These are phyloP conservation scores for Penicillium paxilli DNA, from an alignment of 495 filamentous ascomycete genomes.

Conservation along the genomic window DNA sequence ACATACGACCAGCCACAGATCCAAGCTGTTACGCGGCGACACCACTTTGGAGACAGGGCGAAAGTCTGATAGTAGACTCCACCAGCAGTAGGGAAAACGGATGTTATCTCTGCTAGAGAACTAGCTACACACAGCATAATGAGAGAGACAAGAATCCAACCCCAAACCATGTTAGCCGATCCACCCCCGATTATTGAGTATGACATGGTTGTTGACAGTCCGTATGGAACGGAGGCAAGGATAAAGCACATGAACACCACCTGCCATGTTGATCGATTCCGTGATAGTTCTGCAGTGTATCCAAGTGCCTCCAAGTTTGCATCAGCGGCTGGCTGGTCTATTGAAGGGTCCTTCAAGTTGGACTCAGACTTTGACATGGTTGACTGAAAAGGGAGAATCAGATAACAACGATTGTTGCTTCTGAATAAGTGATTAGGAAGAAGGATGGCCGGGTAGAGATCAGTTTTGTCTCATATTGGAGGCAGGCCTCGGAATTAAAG, in stretches of 20 bases:
- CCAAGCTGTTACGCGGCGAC: constrained; percentile 59
- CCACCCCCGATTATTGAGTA: constrained; percentile 59
- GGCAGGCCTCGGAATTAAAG: neutral
- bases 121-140: constrained; percentile 64
- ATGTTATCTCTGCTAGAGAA: constrained; percentile 65
- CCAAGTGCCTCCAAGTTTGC: constrained; percentile 40
- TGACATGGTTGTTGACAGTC: constrained; percentile 60
- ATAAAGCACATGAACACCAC: constrained; percentile 40
- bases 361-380: neutral
- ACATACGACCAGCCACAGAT: constrained; percentile 71
- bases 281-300: constrained; percentile 55
- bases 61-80: constrained; percentile 70
- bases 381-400: neutral
- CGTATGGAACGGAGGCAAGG: constrained; percentile 55
- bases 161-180: constrained; percentile 61
- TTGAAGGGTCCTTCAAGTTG: neutral
- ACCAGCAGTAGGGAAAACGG: constrained; percentile 60
- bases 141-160: constrained; percentile 59
- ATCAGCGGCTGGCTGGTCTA: constrained; percentile 11
- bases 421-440: neutral
- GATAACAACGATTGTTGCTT: neutral
- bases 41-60: constrained; percentile 46
- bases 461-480: neutral
- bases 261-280: constrained; percentile 49
- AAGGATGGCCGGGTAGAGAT: neutral